Base-by-base conservation (phyloP, 805 yeast species). In the Grigorovia jiainica region DNA sequence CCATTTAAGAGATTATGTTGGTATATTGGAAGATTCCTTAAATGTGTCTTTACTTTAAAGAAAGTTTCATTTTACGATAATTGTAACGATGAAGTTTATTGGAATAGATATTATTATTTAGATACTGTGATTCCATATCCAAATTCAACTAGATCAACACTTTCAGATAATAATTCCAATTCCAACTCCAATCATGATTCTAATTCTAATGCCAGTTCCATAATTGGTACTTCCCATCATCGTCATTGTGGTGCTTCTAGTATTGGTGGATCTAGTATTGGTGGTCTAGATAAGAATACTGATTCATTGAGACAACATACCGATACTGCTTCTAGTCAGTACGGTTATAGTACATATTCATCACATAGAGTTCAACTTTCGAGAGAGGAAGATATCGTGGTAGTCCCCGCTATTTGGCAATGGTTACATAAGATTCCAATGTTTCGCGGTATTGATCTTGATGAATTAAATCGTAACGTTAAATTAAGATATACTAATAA, bases 361-460 rank as follows among this genome's bases (percentile, higher is more conserved):
- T 27, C 31, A 6, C 31, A 27, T 27, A 27, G 31, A 11, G 31
- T 27, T 6, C n/a, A 27, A 27, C 31, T 27, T 11, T 27, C 31
- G 15, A 27, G 15, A 27, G 31, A 27, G 16, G 31, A 27, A 27
- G 31, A 27, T 27, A 27, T 27, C 7, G 42, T 43, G 19, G 34
- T 46, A 3, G 44, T 61, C 2, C 53, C 61, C 8, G 36, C 48
- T n/a, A 45, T 40, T 27, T 61, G 62, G 63, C 49, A 47, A 33
- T 9, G 52, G 4, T 19, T 58, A 13, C 65, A 60, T 36, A 27
- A 19, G 6, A 31, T 61, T 6, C 64, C 66, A 9, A 52, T 61
- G 58, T 42, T 53, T 29, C 39, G 43, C 11, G 65, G 64, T 13
- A 50, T 61, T 13, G 64, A 61, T 43, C 42, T 61, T n/a, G 64